Evolutionary conservation across 805 yeast genomes (phyloP).

Genomic region (Candida quercuum): DNA sequence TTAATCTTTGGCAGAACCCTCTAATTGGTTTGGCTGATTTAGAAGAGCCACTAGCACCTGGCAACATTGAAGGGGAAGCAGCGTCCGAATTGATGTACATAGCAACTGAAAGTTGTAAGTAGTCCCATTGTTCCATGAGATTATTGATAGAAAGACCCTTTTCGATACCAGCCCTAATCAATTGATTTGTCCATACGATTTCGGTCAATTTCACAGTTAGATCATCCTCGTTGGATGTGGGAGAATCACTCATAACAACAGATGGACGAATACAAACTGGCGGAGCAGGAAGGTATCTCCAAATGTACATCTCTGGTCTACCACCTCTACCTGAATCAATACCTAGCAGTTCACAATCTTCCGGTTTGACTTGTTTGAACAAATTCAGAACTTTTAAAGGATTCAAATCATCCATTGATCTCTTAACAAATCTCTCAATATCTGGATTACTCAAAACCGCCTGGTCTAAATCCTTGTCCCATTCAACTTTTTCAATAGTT

Average conservation of each 20-base stretch:
- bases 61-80: constrained; percentile 72
- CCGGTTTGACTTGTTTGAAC: constrained; percentile 79
- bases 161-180: constrained; percentile 90
- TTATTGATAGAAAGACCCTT: constrained; percentile 91
- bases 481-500: constrained; percentile 75
- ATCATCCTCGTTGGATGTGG: constrained; percentile 95
- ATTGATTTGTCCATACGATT: constrained; percentile 93
- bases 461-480: constrained; percentile 83
- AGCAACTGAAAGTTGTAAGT: constrained; percentile 89
- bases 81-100: constrained; percentile 97
- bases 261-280: constrained; percentile 99
- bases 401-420: constrained; percentile 90
- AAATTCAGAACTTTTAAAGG: constrained; percentile 85
- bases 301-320: constrained; percentile 91
- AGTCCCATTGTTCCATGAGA: constrained; percentile 99
- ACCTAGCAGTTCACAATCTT: constrained; percentile 90
- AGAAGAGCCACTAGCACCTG: constrained; percentile 52
- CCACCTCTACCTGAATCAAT: constrained; percentile 84
- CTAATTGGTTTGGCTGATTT: constrained; percentile 70
- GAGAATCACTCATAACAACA: constrained; percentile 82
- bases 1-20: constrained; percentile 94
- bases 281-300: constrained; percentile 98
- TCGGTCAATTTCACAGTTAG: constrained; percentile 93
- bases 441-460: constrained; percentile 80
- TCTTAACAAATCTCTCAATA: constrained; percentile 75